These are phyloP conservation scores for Vitellaria paradoxa DNA, from an alignment of 179 eudicot species.

Conservation along the genomic window DNA sequence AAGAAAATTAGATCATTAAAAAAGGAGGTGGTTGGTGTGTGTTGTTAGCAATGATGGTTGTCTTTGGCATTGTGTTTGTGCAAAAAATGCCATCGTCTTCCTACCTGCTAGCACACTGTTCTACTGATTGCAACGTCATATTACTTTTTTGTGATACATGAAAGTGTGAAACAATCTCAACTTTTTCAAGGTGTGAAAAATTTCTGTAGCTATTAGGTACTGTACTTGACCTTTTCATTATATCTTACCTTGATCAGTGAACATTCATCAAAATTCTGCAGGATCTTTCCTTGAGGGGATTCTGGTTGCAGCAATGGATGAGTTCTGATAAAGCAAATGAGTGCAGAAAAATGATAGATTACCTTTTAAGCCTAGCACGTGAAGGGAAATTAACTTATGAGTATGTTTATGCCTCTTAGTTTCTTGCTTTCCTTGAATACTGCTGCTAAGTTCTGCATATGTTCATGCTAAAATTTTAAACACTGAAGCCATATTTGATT, in stretches of 20 bases:
- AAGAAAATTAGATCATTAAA: not conserved
- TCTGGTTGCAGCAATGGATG: slow-evolving; percentile 93
- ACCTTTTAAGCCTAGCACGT: slow-evolving; percentile 57
- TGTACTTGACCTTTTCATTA: not conserved
- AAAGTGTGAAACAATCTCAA: too few species aligned
- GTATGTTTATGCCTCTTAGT: slow-evolving; percentile 38
- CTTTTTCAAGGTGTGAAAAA: too few species aligned
- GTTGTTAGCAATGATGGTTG: too few species aligned
- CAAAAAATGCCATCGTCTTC: too few species aligned
- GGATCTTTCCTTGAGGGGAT: slow-evolving; percentile 91
- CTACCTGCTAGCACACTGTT: too few species aligned
- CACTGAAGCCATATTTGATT: too few species aligned
- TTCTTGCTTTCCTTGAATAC: not conserved
- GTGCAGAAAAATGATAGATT: slow-evolving; percentile 75
- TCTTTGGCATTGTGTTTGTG: too few species aligned
- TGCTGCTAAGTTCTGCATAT: not conserved
- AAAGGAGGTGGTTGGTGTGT: too few species aligned
- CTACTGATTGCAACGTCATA: too few species aligned
- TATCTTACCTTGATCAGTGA: not conserved
- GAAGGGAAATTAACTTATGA: slow-evolving; percentile 76
- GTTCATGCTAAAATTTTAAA: too few species aligned
- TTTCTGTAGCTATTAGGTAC: too few species aligned
- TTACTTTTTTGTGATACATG: too few species aligned
- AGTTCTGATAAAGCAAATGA: slow-evolving; percentile 66
- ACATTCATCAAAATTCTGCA: slow-evolving; percentile 24